These are phyloP conservation scores for Incumbomyces delicatus DNA, from an alignment of 2,329 filamentous ascomycete genomes.

Conservation along the genomic window DNA sequence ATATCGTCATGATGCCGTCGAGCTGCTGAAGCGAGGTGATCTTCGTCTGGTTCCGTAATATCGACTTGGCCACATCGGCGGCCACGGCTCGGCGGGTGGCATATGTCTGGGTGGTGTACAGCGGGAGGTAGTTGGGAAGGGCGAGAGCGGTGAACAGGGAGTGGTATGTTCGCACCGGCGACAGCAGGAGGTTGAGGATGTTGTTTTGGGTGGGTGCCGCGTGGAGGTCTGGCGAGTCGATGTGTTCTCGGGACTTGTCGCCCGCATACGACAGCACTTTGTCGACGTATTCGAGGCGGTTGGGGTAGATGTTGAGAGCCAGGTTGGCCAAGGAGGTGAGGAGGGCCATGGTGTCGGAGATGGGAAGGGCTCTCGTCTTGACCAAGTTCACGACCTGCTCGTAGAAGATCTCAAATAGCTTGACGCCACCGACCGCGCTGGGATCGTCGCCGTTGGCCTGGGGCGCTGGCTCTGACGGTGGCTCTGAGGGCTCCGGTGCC, in stretches of 20 bases:
- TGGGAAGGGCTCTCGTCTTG: constrained; percentile 78
- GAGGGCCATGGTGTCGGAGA: constrained; percentile 88
- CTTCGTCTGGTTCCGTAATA: constrained; percentile 72
- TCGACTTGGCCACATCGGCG: constrained; percentile 69
- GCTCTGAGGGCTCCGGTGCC: too few relatives aligned
- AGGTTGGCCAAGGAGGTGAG: constrained; percentile 90
- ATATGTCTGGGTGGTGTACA: constrained; percentile 86
- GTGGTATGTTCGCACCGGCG: constrained; percentile 77
- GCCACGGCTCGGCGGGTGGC: constrained; percentile 84
- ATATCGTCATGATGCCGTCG: constrained; percentile 77
- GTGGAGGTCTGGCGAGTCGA: constrained; percentile 92
- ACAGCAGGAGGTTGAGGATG: constrained; percentile 79
- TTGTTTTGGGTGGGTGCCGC: constrained; percentile 79
- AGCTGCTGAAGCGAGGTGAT: constrained; percentile 71
- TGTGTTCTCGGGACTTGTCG: constrained; percentile 75
- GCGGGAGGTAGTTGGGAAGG: constrained; percentile 80
- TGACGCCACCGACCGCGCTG: constrained; percentile 52
- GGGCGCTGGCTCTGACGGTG: constrained; percentile 22
- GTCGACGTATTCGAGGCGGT: constrained; percentile 72
- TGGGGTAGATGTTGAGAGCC: constrained; percentile 90
- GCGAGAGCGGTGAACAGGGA: constrained; percentile 95
- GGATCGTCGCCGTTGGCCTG: constrained; percentile 26
- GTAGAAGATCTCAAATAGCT: constrained; percentile 95
- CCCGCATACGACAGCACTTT: constrained; percentile 85
- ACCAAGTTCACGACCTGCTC: constrained; percentile 90